Conservation (phyloP, 2,329 filamentous ascomycete species). For the Didymella pinodella region DNA sequence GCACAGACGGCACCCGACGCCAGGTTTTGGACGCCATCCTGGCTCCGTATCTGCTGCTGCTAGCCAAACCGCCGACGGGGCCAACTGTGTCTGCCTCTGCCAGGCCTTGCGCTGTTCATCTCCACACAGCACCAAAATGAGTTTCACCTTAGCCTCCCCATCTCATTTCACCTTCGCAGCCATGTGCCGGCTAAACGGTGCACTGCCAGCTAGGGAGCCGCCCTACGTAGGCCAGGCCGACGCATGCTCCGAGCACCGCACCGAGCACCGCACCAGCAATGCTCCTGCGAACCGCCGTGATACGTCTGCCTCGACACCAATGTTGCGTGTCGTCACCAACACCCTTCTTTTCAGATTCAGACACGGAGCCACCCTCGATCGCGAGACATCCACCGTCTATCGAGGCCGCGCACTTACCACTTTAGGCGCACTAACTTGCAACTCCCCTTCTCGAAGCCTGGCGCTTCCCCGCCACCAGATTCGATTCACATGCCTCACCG, state of each 20-base stretch:
- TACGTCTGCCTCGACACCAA: background rate
- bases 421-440: slow-evolving; percentile 12
- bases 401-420: slow-evolving; percentile 2
- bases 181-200: slow-evolving; percentile 19
- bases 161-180: slow-evolving; percentile 17
- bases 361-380: background rate
- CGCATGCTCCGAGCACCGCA: slow-evolving; percentile 15
- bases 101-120: slow-evolving; percentile 11
- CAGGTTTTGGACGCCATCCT: slow-evolving; percentile 7
- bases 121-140: slow-evolving; percentile 19
- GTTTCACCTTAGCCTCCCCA: slow-evolving; percentile 15
- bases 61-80: slow-evolving; percentile 11
- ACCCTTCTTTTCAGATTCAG: background rate
- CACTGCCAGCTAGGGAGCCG: slow-evolving; percentile 13
- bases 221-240: slow-evolving; percentile 14
- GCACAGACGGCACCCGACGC: slow-evolving; percentile 12
- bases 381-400: background rate
- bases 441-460: slow-evolving; percentile 17
- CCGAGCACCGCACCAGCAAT: background rate
- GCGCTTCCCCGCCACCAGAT: slow-evolving; percentile 21
- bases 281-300: background rate
- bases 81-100: slow-evolving; percentile 1
- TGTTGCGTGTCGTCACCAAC: background rate
- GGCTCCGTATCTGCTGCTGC: slow-evolving; percentile 12
- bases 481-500: slow-evolving; percentile 21